phyloP scores from a whole-genome alignment of 805 yeast genomes.

The Debaryomyces prosopidis region DNA sequence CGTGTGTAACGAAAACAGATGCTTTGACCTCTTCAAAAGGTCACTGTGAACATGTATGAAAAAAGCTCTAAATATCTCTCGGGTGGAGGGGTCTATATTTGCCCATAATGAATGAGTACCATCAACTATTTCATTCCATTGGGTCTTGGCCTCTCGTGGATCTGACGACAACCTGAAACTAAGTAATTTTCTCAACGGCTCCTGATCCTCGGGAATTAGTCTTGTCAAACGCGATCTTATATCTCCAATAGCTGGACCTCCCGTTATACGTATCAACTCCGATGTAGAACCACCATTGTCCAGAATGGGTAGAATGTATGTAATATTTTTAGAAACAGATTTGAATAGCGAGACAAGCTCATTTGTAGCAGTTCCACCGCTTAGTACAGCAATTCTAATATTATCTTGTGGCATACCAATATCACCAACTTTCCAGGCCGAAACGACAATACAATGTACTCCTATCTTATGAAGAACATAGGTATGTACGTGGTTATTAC shows the following conservation, averaged over 20 bases:
- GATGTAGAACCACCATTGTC: conserved; percentile 97
- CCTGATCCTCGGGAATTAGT: conserved; percentile 57
- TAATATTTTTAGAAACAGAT: conserved; percentile 42
- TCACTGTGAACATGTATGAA: conserved; percentile 79
- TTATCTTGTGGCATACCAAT: neutral
- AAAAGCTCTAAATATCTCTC: conserved; percentile 75
- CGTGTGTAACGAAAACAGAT: conserved; percentile 26
- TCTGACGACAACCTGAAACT: conserved; percentile 52
- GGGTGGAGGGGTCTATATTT: conserved; percentile 55
- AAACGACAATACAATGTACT: no score
- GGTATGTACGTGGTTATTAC: no score
- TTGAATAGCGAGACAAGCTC: conserved; percentile 63
- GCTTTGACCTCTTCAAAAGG: conserved; percentile 63
- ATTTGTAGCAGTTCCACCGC: conserved; percentile 90
- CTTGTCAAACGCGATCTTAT: conserved; percentile 78
- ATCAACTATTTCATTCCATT: conserved; percentile 80
- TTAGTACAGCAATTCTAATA: conserved; percentile 41
- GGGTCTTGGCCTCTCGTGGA: conserved; percentile 53
- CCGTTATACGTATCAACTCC: conserved; percentile 79
- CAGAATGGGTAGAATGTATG: conserved; percentile 78
- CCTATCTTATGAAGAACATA: no score
- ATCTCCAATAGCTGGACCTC: conserved; percentile 97
- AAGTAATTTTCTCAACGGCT: conserved; percentile 33
- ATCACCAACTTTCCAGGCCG: no score
- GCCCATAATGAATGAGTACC: conserved; percentile 76